Base-by-base conservation (phyloP, 2,329 filamentous ascomycete species). In the Alternaria atra region DNA sequence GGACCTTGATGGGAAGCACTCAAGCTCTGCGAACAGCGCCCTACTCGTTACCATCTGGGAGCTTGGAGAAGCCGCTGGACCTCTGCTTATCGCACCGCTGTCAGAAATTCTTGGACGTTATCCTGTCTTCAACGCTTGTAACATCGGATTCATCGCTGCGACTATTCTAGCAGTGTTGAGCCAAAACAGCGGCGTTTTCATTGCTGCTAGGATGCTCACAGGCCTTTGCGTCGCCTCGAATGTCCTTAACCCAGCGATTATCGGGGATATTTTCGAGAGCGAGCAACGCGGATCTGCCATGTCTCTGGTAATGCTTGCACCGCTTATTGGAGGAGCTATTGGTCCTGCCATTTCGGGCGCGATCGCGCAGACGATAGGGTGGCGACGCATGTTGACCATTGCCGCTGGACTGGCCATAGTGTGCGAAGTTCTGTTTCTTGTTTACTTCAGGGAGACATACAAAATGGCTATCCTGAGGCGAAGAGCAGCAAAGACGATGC, bases 231-330 rank as follows among this genome's bases (percentile, higher is more conserved):
- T 84, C 5, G 78, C 81, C 20, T 78, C 79, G 4, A 82, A 88
- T 64, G 87, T 89, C 8, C 80, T 90, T 17, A 87, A 85, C 63
- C 88, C 88, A 0, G 85, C 87, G 25, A 86, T 90, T 53, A 83
- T 90, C 17, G 88, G 87, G 25, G 88, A 90, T 71, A 84, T 90
- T 64, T 89, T 89, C 69, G 74, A 79, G 2, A 78, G 83, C 1
- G 87, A 89, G 56, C 79, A 86, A 71, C 80, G 87, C 15, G 88
- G 87, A 25, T 81, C 82, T 0, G 84, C 87, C 7, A 86, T 90
- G 83, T 86, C 84, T 67, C 60, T 86, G 44, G 78, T 88, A 47
- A 84, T 84, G 73, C 75, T 89, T 2, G 85, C 87, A 2, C 86
- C 87, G 0, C 77, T 89, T 3, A 72, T 87, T 15, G 86, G 86